phyloP scores from a whole-genome alignment of 1,139 yeast species.

The Wickerhamiella infanticola region DNA sequence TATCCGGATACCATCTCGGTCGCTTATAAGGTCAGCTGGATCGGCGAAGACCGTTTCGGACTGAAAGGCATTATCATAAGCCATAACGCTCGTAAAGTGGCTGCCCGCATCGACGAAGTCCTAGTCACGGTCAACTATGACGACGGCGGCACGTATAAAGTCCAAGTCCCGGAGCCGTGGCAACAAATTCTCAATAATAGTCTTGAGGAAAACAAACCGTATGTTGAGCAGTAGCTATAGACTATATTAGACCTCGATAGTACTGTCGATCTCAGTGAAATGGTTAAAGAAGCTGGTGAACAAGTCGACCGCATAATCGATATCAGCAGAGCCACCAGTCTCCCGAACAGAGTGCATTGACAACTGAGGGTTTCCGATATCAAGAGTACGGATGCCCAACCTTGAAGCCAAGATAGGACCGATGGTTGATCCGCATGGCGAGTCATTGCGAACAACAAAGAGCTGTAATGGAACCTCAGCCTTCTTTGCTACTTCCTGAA shows the following conservation, averaged over 20 bases:
- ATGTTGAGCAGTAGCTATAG: neutral
- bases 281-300: constrained; percentile 44
- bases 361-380: constrained; percentile 85
- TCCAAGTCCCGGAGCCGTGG: constrained; percentile 19
- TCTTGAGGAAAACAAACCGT: constrained; percentile 6
- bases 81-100: constrained; percentile 22
- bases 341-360: constrained; percentile 95
- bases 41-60: constrained; percentile 20
- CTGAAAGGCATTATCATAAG: constrained; percentile 25
- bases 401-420: constrained; percentile 88
- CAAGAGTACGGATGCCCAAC: constrained; percentile 78
- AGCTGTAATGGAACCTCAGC: constrained; percentile 40
- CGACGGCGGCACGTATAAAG: constrained; percentile 19
- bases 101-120: constrained; percentile 22
- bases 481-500: constrained; percentile 54
- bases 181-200: constrained; percentile 6
- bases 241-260: constrained; percentile 4
- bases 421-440: constrained; percentile 92
- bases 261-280: constrained; percentile 16
- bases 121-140: constrained; percentile 23
- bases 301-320: constrained; percentile 44
- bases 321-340: constrained; percentile 73
- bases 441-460: constrained; percentile 81
- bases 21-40: constrained; percentile 19
- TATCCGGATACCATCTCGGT: constrained; percentile 23